Base-by-base conservation (phyloP, 2,329 filamentous ascomycete genomes). In the Colletotrichum sp. region DNA sequence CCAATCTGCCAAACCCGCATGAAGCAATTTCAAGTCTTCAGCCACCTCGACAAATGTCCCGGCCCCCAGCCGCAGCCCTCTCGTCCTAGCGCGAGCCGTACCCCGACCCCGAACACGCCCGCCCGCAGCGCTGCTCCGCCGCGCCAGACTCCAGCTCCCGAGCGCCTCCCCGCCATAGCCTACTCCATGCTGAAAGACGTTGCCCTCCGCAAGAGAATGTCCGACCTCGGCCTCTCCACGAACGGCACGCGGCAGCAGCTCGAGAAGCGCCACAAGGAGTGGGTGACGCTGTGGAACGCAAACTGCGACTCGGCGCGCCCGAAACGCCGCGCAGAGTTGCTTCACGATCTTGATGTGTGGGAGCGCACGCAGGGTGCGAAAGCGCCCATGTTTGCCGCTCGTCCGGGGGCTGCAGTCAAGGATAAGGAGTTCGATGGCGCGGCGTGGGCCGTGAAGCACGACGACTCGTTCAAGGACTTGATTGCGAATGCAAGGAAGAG, bases 281-380 rank as follows among this genome's bases (percentile, higher is more conserved):
- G 96, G 96, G 90, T 97, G 68, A 98, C 97, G 48, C 86, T 99
- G 21, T 98, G 95, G 94, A 99, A 99, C 83, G 95, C 98, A 13
- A 99, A 99, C 82, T 98, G 96, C 85, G 97, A 99, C 84, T 94
- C 96, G 3, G 91, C 90, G 43, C 87, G 88, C 3, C 95, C 95
- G 0, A 94, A 94, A 82, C 88, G 89, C 13, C 95, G 95, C 78
- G 81, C 86, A 8, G 93, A 97, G 73, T 84, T 99, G 6, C 84
- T 98, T 18, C 91, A 91, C 16, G 96, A 99, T 76, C 84, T 99
- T 14, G 94, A 96, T 26, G 85, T 91, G 2, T 99, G 97, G 96
- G 97, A 99, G 84, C 90, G 92, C 60, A 96, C 94, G 0, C 92
- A 98, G 78, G 95, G 95, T 10, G 90, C 91, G 3, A 87, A 87